phyloP scores from a whole-genome alignment of 1,139 yeast genomes.

The Schwanniomyces etchellsii region DNA sequence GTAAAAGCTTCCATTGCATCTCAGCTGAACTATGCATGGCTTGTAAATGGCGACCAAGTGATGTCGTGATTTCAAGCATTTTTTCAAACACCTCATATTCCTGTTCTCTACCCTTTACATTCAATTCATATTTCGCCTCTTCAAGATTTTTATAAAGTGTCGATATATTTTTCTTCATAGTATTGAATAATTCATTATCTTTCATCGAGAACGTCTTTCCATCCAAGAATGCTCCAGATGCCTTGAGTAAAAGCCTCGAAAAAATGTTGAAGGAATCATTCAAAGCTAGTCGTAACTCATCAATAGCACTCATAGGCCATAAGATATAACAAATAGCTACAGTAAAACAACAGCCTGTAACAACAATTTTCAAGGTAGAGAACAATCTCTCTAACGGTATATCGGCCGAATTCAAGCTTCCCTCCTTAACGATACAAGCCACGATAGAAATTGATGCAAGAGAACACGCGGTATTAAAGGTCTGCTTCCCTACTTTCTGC shows the following conservation, averaged over 20 bases:
- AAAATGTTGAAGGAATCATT: conserved; percentile 51
- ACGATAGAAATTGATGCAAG: conserved; percentile 69
- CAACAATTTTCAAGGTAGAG: conserved; percentile 55
- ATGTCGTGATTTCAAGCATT: conserved; percentile 48
- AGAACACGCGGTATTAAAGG: conserved; percentile 78
- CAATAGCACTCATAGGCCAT: conserved; percentile 61
- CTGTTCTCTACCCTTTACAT: conserved; percentile 45
- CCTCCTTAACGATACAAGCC: conserved; percentile 73
- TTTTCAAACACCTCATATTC: conserved; percentile 43
- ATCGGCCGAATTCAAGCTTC: conserved; percentile 55
- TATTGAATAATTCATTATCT: conserved; percentile 30
- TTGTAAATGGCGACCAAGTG: conserved; percentile 54
- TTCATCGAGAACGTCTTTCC: conserved; percentile 41
- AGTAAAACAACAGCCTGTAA: conserved; percentile 57
- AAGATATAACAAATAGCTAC: conserved; percentile 52
- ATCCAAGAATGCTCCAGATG: conserved; percentile 49
- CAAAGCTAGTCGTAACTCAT: conserved; percentile 38
- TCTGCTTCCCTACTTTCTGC: conserved; percentile 59
- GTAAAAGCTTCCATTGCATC: conserved; percentile 55
- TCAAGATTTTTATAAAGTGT: conserved; percentile 41
- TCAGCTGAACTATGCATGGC: conserved; percentile 66
- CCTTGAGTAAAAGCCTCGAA: conserved; percentile 45
- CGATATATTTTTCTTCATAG: conserved; percentile 35
- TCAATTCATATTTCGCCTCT: conserved; percentile 61
- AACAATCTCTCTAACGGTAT: conserved; percentile 54